Evolutionary conservation across 2,329 filamentous ascomycete genomes (phyloP).

Genomic region (Ophiostoma himal-ulmi): DNA sequence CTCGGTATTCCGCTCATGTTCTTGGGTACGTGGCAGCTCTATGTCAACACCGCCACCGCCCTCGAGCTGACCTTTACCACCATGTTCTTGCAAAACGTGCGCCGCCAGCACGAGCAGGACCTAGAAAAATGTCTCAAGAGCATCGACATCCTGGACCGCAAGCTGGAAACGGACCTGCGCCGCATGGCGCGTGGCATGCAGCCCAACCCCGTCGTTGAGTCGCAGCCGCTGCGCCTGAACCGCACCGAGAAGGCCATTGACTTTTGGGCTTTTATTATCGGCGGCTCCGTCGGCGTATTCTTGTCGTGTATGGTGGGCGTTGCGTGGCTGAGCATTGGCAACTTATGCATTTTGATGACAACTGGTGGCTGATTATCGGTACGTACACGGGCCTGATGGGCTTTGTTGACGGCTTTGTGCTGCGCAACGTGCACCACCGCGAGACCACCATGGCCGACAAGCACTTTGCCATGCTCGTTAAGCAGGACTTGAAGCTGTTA

Average conservation of each 20-base stretch:
- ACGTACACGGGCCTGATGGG: constrained; percentile 44
- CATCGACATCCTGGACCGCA: constrained; percentile 31
- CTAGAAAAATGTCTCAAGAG: constrained; percentile 28
- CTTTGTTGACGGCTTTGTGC: constrained; percentile 41
- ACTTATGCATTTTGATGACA: constrained; percentile 37
- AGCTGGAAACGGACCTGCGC: constrained; percentile 34
- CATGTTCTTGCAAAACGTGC: constrained; percentile 38
- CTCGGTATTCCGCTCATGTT: constrained; percentile 25
- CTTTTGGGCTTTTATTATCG: constrained; percentile 40
- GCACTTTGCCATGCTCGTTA: constrained; percentile 28
- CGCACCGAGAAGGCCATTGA: constrained; percentile 37
- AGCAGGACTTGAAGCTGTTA: constrained; percentile 27
- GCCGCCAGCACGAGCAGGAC: constrained; percentile 35
- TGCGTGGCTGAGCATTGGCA: constrained; percentile 38
- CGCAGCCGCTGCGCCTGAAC: constrained; percentile 33
- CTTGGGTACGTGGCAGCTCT: constrained; percentile 37
- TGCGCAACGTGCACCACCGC: constrained; percentile 39
- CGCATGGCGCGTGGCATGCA: constrained; percentile 32
- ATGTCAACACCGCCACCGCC: constrained; percentile 42
- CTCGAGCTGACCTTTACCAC: constrained; percentile 39
- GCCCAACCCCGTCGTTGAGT: constrained; percentile 33
- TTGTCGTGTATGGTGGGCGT: constrained; percentile 16
- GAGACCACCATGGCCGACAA: constrained; percentile 26
- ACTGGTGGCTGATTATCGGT: constrained; percentile 45
- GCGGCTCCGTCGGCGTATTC: constrained; percentile 28